Percentiles rank a stretch among this genome's conserved stretches.
These are phyloP conservation scores for Aspergillus hiratsukae DNA, from an alignment of 2,329 filamentous ascomycete genomes.

Conservation along the genomic window DNA sequence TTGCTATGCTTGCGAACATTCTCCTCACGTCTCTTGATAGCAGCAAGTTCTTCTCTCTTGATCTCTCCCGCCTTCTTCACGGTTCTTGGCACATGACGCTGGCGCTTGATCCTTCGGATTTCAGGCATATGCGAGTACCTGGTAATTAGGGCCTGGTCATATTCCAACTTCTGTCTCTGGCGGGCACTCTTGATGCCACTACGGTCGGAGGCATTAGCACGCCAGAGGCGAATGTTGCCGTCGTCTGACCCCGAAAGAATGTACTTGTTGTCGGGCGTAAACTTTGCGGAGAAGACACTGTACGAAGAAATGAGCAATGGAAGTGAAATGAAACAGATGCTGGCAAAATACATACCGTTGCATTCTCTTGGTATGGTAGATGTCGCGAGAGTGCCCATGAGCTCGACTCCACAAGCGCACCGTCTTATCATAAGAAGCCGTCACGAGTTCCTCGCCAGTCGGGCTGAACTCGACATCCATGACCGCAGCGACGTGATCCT, in stretches of 20 bases:
- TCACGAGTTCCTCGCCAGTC: conserved; percentile 89
- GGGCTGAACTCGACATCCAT: conserved; percentile 97
- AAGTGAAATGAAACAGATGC: neutral
- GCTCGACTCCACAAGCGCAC: conserved; percentile 79
- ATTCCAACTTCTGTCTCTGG: conserved; percentile 84
- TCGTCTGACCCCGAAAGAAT: conserved; percentile 89
- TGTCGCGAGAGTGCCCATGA: conserved; percentile 79
- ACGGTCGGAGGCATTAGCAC: conserved; percentile 75
- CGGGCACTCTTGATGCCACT: conserved; percentile 80
- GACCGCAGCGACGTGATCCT: conserved; percentile 84
- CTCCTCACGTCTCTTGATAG: conserved; percentile 86
- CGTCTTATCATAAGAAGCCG: conserved; percentile 82
- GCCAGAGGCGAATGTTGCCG: conserved; percentile 86
- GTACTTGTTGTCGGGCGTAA: conserved; percentile 86
- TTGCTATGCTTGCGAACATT: conserved; percentile 89
- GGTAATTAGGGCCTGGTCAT: conserved; percentile 77
- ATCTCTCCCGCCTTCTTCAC: conserved; percentile 96
- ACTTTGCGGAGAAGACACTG: conserved; percentile 76
- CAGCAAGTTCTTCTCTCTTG: conserved; percentile 80
- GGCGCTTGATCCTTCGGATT: conserved; percentile 81
- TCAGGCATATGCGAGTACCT: conserved; percentile 95
- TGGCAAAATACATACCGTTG: conserved; percentile 51
- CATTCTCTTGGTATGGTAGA: conserved; percentile 98
- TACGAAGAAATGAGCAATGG: conserved; percentile 11
- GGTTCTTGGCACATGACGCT: conserved; percentile 85